Evolutionary conservation across 2,329 filamentous ascomycete genomes (phyloP), one percentile per base, ranked within the genome.

Genomic region (Xylariaceae sp.): DNA sequence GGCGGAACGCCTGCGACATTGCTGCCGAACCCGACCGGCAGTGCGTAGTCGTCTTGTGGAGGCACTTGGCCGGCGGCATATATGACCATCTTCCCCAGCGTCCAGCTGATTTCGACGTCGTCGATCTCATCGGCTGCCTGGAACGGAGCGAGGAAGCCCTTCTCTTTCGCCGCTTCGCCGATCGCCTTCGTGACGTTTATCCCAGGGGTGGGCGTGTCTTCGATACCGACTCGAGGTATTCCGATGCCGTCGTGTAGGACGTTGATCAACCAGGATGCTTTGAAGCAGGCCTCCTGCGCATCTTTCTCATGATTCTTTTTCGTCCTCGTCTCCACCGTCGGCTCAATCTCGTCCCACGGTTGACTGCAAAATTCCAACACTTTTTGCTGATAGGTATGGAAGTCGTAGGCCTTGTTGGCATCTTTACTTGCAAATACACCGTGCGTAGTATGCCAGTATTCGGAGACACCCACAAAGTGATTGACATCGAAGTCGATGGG

Each of bases 361-460:
- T 81, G 78, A 28, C 75, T 80, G 58, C 92, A 98, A 51, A 94
- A 96, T 5, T 85, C 75, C 40, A 80, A 72, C 4, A 96, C 92
- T 22, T 82, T 77, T 42, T 81, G 70, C 53, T 96, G 89, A 50
- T 96, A 98, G 0, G 83, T 88, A 40, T 80, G 75, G 46, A 94
- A 85, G 51, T 96, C 88, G 57, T 96, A 98, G 0, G 84, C 77
- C 45, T 37, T 41, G 12, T 85, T 81, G 46, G 88, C 84, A 45
- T 84, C 81, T 40, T 75, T 72, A 43, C 85, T 78, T 4, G 77
- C 78, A 49, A 98, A 96, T 2, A 96, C 81, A 35, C 92, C 88
- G 50, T 98, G 92, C 0, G 92, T 98, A 0, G 90, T 94, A 58
- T 98, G 92, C 90, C 92, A 98, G 60, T 94, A 98, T 55, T 98